Evolutionary conservation across 2,329 filamentous ascomycete species (phyloP).

Genomic region (Lasiodiplodia theobromae): DNA sequence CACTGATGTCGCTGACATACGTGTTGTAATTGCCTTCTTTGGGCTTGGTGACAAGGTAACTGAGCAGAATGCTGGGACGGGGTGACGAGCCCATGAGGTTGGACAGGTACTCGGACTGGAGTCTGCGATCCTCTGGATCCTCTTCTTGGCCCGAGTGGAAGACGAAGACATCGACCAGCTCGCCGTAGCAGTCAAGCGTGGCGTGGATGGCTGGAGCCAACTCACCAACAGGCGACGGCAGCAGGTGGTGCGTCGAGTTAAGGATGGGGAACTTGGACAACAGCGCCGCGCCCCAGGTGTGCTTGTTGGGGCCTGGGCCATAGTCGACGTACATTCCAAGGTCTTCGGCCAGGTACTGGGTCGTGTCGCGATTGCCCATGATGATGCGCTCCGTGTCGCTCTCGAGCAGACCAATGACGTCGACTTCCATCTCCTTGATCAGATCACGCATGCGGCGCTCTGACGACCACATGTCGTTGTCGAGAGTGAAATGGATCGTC

Average conservation of each 20-base stretch:
- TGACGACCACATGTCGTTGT: conserved; percentile 99
- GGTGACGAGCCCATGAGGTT: conserved; percentile 84
- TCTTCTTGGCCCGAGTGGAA: conserved; percentile 99
- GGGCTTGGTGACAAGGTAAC: conserved; percentile 91
- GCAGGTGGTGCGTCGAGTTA: conserved; percentile 93
- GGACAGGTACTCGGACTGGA: conserved; percentile 86
- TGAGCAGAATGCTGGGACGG: conserved; percentile 83
- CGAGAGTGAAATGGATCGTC: conserved; percentile 97
- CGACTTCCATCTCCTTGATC: conserved; percentile 93
- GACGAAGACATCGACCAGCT: conserved; percentile 90
- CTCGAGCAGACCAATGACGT: conserved; percentile 93
- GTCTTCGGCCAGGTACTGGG: conserved; percentile 93
- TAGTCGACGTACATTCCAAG: conserved; percentile 99
- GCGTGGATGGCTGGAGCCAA: conserved; percentile 95
- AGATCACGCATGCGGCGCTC: conserved; percentile 92
- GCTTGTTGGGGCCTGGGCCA: conserved; percentile 96
- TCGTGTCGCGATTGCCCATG: conserved; percentile 98
- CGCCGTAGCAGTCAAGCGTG: conserved; percentile 92
- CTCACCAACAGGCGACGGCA: conserved; percentile 92
- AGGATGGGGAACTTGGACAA: conserved; percentile 97
- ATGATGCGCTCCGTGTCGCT: conserved; percentile 96
- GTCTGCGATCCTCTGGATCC: conserved; percentile 86
- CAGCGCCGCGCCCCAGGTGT: conserved; percentile 94
- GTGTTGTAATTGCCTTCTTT: conserved; percentile 95
- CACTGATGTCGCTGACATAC: conserved; percentile 83